Conservation (phyloP, 768 basidiomycete species). For the Tylopilus rubrobrunneus region DNA sequence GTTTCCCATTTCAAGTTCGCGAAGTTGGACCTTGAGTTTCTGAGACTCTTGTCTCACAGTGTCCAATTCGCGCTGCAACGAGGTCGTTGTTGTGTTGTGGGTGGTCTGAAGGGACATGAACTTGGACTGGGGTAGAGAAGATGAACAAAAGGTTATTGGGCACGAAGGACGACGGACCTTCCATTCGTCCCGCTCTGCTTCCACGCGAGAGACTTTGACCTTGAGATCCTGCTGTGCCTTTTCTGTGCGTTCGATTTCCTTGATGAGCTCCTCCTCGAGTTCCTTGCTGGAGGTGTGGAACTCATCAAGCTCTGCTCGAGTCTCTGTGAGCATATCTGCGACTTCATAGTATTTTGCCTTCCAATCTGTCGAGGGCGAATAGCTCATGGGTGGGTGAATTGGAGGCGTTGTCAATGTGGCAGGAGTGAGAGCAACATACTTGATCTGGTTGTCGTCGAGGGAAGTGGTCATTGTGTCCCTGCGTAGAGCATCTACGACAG, state of each 20-base stretch:
- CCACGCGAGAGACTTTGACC: constrained; percentile 65
- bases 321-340: constrained; percentile 79
- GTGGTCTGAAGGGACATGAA: constrained; percentile 86
- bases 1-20: constrained; percentile 95
- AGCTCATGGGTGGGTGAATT: constrained; percentile 37
- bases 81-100: constrained; percentile 86
- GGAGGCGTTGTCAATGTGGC: constrained; percentile 9
- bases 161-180: constrained; percentile 55
- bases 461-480: constrained; percentile 56
- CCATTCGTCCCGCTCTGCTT: constrained; percentile 85
- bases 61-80: constrained; percentile 90
- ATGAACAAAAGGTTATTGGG: background rate
- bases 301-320: constrained; percentile 80
- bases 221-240: constrained; percentile 77
- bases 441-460: constrained; percentile 62
- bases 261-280: constrained; percentile 89
- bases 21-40: constrained; percentile 64
- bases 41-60: constrained; percentile 73
- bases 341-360: constrained; percentile 77
- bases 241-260: constrained; percentile 84
- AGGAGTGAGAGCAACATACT: constrained; percentile 36
- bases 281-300: constrained; percentile 87
- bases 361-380: constrained; percentile 65
- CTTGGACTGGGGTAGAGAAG: constrained; percentile 51
- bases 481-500: constrained; percentile 53